phyloP scores from a whole-genome alignment of 306 rosid genomes.

The Sicyos edulis region DNA sequence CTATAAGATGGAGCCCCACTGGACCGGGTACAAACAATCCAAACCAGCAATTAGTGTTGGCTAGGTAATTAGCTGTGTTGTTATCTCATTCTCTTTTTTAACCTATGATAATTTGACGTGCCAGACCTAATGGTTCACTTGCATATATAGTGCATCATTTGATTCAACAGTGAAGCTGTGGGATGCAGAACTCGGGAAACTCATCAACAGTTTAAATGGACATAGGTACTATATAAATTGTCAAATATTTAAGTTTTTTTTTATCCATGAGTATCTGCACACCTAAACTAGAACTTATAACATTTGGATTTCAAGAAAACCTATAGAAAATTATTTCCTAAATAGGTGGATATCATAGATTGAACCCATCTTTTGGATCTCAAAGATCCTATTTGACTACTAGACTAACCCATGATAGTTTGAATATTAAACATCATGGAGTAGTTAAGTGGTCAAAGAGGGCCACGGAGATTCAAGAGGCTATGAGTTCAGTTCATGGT shows the following conservation, averaged over 20 bases:
- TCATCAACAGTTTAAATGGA: constrained; percentile 66
- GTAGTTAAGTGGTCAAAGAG: no score
- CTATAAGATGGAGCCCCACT: constrained; percentile 95
- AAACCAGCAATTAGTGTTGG: constrained; percentile 68
- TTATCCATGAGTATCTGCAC: no score
- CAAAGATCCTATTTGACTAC: no score
- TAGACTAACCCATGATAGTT: no score
- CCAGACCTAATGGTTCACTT: constrained; percentile 9
- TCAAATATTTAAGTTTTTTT: neutral
- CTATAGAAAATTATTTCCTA: no score
- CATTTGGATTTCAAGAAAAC: no score
- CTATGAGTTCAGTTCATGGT: no score
- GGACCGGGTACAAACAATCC: constrained; percentile 79
- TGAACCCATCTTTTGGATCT: no score
- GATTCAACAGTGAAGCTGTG: constrained; percentile 86
- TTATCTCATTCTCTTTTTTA: neutral
- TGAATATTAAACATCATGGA: no score
- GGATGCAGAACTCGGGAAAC: constrained; percentile 81
- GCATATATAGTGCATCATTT: constrained; percentile 67
- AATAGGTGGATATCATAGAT: no score
- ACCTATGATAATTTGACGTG: neutral
- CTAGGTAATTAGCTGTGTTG: constrained; percentile 50
- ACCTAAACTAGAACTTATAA: no score
- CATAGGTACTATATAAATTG: constrained; percentile 49
- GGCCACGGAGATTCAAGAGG: no score